Evolutionary conservation across 1,284 basidiomycete genomes (phyloP).

Genomic region (Kwoniella shivajii): DNA sequence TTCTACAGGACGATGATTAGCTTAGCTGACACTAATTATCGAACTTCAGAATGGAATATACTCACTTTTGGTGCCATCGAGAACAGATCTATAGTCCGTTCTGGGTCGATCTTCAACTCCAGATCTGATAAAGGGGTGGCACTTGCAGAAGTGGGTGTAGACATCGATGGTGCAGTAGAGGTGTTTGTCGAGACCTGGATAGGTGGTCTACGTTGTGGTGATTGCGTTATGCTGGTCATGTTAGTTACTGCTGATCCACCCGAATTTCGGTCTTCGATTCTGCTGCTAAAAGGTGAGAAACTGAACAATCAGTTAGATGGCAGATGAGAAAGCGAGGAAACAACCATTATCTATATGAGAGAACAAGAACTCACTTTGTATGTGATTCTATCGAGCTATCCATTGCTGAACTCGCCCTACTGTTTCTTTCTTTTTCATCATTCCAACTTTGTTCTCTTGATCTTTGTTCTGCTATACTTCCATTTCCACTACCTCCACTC

Average conservation of each 20-base stretch:
- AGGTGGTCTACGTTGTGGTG: constrained; percentile 35
- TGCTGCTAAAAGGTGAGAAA: constrained; percentile 49
- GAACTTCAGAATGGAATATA: constrained; percentile 8
- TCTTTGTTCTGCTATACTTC: constrained; percentile 8
- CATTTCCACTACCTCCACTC: neutral
- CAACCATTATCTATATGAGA: neutral
- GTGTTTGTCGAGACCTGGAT: constrained; percentile 14
- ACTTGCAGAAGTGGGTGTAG: neutral
- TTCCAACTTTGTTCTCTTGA: constrained; percentile 37
- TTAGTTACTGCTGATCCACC: constrained; percentile 44
- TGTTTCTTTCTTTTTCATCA: constrained; percentile 39
- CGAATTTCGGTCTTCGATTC: constrained; percentile 46
- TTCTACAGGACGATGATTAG: constrained; percentile 58
- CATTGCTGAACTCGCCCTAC: constrained; percentile 42
- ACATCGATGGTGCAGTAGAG: neutral
- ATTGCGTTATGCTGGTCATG: constrained; percentile 39
- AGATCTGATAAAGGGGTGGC: constrained; percentile 68
- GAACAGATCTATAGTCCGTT: constrained; percentile 87
- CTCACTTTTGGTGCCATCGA: constrained; percentile 89
- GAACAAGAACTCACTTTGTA: constrained; percentile 35
- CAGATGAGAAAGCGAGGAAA: neutral
- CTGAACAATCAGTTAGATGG: constrained; percentile 27
- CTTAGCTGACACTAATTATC: no score
- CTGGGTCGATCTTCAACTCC: constrained; percentile 76
- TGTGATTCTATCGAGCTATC: constrained; percentile 46